phyloP scores from a whole-genome alignment of 495 filamentous ascomycete species.

The Neurospora sp. region DNA sequence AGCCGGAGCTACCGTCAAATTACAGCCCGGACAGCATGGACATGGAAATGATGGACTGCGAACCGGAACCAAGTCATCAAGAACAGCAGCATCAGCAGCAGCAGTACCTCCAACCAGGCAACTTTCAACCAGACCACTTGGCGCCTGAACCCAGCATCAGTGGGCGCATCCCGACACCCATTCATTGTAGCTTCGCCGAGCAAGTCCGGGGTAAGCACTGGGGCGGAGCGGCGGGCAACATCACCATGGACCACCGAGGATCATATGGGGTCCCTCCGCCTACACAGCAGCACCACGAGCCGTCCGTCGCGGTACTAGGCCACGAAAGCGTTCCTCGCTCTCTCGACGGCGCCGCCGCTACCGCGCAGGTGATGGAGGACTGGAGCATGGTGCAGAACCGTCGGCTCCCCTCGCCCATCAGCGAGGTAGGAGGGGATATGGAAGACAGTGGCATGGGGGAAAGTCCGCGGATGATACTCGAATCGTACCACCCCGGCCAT shows the following conservation, averaged over 20 bases:
- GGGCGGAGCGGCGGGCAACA: conserved; percentile 18
- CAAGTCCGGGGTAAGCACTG: conserved; percentile 37
- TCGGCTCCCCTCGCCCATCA: conserved; percentile 62
- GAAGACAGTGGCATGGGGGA: conserved; percentile 25
- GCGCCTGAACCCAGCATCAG: conserved; percentile 15
- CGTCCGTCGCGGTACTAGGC: conserved; percentile 1
- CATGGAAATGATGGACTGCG: conserved; percentile 31
- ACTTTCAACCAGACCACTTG: conserved; percentile 14
- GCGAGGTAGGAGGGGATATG: conserved; percentile 45
- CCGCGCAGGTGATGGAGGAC: conserved; percentile 28
- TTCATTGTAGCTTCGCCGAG: conserved; percentile 38
- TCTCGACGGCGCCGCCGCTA: conserved; percentile 24
- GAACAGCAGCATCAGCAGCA: conserved; percentile 7
- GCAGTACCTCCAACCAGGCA: conserved; percentile 23
- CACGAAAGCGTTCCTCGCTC: conserved; percentile 24
- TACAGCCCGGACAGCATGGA: conserved; percentile 11
- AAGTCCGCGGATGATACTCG: conserved; percentile 31
- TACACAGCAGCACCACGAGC: conserved; percentile 20
- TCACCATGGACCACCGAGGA: background rate
- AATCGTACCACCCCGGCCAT: conserved; percentile 12
- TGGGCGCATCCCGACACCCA: conserved; percentile 45
- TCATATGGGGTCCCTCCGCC: conserved; percentile 17
- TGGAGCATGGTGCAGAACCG: conserved; percentile 39
- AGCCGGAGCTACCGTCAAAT: conserved; percentile 11
- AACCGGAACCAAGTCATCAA: conserved; percentile 21